Conservation (phyloP, 768 basidiomycete genomes). For the Galerina sulciceps region DNA sequence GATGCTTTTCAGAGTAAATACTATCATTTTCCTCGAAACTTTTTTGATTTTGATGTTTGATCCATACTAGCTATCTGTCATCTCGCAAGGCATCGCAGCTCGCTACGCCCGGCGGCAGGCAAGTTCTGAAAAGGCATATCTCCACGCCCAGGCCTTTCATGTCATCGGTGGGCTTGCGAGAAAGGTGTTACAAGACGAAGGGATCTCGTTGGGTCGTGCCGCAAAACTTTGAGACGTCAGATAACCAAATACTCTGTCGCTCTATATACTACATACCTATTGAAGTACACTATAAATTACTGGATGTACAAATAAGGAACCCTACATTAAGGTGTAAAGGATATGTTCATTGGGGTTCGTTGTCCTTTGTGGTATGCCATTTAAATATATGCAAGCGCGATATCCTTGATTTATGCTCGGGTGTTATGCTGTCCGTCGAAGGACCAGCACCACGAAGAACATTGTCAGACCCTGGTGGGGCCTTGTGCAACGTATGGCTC, state of each 20-base stretch:
- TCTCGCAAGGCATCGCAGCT: slow-evolving; percentile 90
- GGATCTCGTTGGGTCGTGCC: slow-evolving; percentile 32
- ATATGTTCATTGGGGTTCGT: not conserved
- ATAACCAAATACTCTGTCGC: slow-evolving; percentile 1
- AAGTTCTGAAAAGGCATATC: slow-evolving; percentile 77
- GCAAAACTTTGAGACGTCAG: slow-evolving; percentile 33
- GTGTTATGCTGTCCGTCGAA: not conserved
- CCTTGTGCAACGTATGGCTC: slow-evolving; percentile 20
- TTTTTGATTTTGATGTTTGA: not conserved
- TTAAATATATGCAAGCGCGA: slow-evolving; percentile 3
- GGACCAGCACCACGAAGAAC: not conserved
- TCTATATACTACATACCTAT: not conserved
- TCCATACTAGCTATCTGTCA: slow-evolving; percentile 61
- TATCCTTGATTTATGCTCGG: not conserved
- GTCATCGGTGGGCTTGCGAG: slow-evolving; percentile 68
- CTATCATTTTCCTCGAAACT: not conserved
- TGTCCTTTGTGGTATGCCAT: not conserved
- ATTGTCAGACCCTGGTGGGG: not conserved
- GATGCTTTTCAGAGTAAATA: slow-evolving; percentile 79
- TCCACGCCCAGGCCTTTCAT: slow-evolving; percentile 53
- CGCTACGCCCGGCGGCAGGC: slow-evolving; percentile 85
- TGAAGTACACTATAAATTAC: not conserved
- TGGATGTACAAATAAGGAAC: not conserved
- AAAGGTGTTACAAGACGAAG: slow-evolving; percentile 59
- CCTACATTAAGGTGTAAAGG: not conserved